These are phyloP conservation scores for Saccharomyces hybrid DNA, from an alignment of 1,139 yeast genomes.

Conservation along the genomic window DNA sequence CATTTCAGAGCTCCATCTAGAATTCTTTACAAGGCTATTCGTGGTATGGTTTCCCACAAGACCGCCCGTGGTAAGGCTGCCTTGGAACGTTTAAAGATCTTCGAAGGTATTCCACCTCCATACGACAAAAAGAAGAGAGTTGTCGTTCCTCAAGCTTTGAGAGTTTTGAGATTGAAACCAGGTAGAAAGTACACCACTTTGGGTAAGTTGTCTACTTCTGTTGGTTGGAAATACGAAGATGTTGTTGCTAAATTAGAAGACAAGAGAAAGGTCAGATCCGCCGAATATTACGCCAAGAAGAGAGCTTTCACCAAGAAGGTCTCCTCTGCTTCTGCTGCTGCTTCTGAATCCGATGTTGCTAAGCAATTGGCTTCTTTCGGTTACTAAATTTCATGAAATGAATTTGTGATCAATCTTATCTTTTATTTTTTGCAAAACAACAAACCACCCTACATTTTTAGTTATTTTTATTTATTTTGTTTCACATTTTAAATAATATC, in stretches of 20 bases:
- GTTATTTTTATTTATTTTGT: not conserved
- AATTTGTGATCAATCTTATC: not conserved
- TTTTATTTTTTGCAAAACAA: not conserved
- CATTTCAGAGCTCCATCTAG: conserved; percentile 99
- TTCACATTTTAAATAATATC: not conserved
- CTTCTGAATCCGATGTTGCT: conserved; percentile 65
- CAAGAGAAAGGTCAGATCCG: conserved; percentile 98
- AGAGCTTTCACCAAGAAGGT: conserved; percentile 90
- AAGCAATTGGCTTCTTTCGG: conserved; percentile 79
- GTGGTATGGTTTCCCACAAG: conserved; percentile 99
- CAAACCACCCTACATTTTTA: conserved; percentile 1
- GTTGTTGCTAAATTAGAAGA: conserved; percentile 97
- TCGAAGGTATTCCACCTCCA: conserved; percentile 99
- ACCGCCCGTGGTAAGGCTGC: conserved; percentile 99
- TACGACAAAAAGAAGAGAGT: conserved; percentile 99
- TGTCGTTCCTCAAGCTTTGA: conserved; percentile 99
- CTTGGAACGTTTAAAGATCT: conserved; percentile 97
- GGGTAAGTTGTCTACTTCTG: conserved; percentile 92
- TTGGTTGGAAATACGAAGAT: conserved; percentile 99
- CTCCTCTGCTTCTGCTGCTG: conserved; percentile 72
- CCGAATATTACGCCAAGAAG: conserved; percentile 99
- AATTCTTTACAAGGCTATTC: conserved; percentile 98
- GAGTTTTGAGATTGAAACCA: conserved; percentile 98
- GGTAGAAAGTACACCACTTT: conserved; percentile 99
- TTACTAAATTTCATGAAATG: conserved; percentile 45